A percentile compares a stretch with the other conserved stretches of the same genome.
phyloP scores from a whole-genome alignment of 441 rosid species.

The Theobroma grandiflorum region DNA sequence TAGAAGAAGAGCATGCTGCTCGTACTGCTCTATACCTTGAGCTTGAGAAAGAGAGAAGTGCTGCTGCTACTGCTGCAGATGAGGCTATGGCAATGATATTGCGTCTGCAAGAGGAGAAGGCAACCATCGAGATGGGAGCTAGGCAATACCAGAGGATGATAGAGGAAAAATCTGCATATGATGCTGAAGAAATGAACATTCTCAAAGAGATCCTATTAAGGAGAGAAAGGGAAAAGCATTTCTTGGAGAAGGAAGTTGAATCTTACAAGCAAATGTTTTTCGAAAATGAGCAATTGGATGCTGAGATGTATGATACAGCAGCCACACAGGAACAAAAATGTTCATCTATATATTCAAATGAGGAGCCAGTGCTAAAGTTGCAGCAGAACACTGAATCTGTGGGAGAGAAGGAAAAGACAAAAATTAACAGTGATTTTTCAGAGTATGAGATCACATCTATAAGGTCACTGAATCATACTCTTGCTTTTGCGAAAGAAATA shows the following conservation, averaged over 20 bases:
- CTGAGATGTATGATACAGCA: constrained; percentile 38
- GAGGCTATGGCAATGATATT: constrained; percentile 83
- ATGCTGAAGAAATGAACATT: constrained; percentile 83
- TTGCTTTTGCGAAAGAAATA: constrained; percentile 53
- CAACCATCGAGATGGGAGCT: constrained; percentile 71
- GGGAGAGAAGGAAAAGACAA: constrained; percentile 35
- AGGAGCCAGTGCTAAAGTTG: constrained; percentile 40
- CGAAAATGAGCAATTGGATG: constrained; percentile 48
- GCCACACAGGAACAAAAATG: constrained; percentile 31
- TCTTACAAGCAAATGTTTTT: constrained; percentile 58
- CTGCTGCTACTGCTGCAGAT: constrained; percentile 80
- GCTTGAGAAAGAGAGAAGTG: constrained; percentile 82
- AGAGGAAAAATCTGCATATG: constrained; percentile 80
- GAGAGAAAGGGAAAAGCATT: constrained; percentile 83
- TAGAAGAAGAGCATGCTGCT: constrained; percentile 53
- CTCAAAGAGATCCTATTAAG: constrained; percentile 79
- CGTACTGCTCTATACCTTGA: constrained; percentile 58
- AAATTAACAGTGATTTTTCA: constrained; percentile 32
- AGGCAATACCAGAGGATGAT: constrained; percentile 80
- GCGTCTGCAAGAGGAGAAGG: constrained; percentile 69
- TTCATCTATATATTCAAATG: constrained; percentile 38
- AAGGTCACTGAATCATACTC: constrained; percentile 35
- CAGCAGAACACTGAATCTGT: constrained; percentile 35
- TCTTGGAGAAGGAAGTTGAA: constrained; percentile 83
- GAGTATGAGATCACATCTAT: constrained; percentile 35